These are phyloP conservation scores for Coemansia sp. DNA, from an alignment of 192 early-diverging fungal genomes.

Conservation along the genomic window DNA sequence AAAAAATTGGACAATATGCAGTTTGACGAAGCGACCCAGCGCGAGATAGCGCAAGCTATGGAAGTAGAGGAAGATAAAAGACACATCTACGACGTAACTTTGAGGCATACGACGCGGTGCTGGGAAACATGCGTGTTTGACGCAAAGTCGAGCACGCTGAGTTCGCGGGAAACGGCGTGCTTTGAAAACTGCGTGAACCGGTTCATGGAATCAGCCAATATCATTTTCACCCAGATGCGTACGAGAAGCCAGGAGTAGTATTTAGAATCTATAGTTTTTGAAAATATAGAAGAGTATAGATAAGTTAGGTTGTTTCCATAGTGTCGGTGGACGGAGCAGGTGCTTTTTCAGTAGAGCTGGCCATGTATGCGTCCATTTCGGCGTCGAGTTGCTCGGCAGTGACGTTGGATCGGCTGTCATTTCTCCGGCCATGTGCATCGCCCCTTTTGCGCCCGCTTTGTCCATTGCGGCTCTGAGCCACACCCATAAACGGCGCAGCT, in stretches of 20 bases:
- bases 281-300: not conserved
- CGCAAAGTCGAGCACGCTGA: slow-evolving; percentile 52
- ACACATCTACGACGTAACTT: slow-evolving; percentile 59
- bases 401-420: not conserved
- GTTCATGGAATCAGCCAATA: slow-evolving; percentile 65
- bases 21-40: slow-evolving; percentile 59
- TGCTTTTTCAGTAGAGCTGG: slow-evolving; percentile 4
- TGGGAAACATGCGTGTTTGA: slow-evolving; percentile 69
- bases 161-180: slow-evolving; percentile 58
- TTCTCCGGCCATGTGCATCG: not conserved
- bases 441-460: not conserved
- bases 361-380: slow-evolving; percentile 52
- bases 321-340: not conserved
- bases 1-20: slow-evolving; percentile 9
- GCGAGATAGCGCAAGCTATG: slow-evolving; percentile 60
- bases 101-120: slow-evolving; percentile 65
- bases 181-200: slow-evolving; percentile 71
- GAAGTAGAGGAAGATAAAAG: slow-evolving; percentile 61
- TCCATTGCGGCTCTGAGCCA: not conserved
- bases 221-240: slow-evolving; percentile 61
- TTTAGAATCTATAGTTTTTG: slow-evolving; percentile 2
- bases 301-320: not conserved
- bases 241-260: no score
- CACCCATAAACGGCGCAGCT: not conserved
- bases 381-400: slow-evolving; percentile 47